Evolutionary conservation across 495 filamentous ascomycete genomes (phyloP).

Genomic region (Neurospora sp.): DNA sequence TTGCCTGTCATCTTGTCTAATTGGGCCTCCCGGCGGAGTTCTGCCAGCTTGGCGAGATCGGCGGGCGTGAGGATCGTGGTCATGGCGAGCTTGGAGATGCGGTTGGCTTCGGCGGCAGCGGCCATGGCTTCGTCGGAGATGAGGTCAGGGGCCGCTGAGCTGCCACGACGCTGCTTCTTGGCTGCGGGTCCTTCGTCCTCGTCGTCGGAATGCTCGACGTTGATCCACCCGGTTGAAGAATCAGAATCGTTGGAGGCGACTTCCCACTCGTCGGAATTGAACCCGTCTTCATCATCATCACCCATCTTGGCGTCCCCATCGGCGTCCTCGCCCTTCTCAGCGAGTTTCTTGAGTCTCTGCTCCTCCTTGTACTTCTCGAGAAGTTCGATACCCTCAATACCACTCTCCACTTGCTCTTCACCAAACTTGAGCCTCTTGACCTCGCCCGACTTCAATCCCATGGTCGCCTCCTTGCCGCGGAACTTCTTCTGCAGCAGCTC

Average conservation of each 20-base stretch:
- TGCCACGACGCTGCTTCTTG: conserved; percentile 46
- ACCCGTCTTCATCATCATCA: conserved; percentile 49
- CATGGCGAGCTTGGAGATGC: conserved; percentile 58
- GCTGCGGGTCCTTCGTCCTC: conserved; percentile 53
- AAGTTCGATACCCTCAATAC: conserved; percentile 87
- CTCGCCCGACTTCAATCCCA: conserved; percentile 61
- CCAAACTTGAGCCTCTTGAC: conserved; percentile 67
- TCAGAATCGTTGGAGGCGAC: conserved; percentile 69
- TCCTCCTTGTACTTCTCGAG: conserved; percentile 91
- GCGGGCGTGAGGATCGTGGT: conserved; percentile 84
- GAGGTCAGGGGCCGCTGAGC: conserved; percentile 14
- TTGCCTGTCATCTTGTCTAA: conserved; percentile 50
- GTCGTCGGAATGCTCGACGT: conserved; percentile 66
- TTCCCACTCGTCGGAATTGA: conserved; percentile 75
- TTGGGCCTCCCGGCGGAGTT: conserved; percentile 64
- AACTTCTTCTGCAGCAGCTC: conserved; percentile 85
- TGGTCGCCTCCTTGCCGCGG: conserved; percentile 85
- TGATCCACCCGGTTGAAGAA: conserved; percentile 80
- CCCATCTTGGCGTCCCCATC: conserved; percentile 17
- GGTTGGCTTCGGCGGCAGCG: conserved; percentile 26
- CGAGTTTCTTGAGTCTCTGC: conserved; percentile 60
- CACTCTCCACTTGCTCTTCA: conserved; percentile 58
- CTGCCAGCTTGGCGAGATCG: conserved; percentile 83
- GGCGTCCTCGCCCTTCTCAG: conserved; percentile 44
- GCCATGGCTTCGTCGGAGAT: conserved; percentile 26